These are phyloP conservation scores for Daphne laureola DNA, from an alignment of 441 rosid genomes.

Conservation along the genomic window DNA sequence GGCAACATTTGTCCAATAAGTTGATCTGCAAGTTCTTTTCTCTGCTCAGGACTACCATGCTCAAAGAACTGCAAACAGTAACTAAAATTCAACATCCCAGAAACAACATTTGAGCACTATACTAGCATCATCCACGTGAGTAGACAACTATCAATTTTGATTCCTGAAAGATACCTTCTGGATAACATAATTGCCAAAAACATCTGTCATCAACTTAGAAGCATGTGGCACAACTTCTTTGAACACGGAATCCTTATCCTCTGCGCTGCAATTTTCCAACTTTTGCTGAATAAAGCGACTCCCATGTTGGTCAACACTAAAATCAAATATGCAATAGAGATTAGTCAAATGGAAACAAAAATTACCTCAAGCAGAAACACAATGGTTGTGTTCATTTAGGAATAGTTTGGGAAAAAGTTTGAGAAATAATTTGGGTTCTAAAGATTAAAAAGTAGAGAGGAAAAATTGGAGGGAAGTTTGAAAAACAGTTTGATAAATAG, in stretches of 20 bases:
- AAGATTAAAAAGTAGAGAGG: no score
- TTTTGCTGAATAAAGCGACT: constrained; percentile 80
- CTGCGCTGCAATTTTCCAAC: constrained; percentile 49
- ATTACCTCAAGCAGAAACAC: constrained; percentile 6
- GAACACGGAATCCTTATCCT: constrained; percentile 58
- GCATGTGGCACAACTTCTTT: constrained; percentile 63
- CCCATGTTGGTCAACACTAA: constrained; percentile 76
- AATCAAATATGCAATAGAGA: constrained; percentile 19
- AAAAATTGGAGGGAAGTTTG: no score
- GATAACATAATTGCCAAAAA: constrained; percentile 73
- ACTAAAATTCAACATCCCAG: constrained; percentile 16
- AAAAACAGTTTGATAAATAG: no score
- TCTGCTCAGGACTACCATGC: constrained; percentile 55
- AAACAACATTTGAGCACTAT: constrained; percentile 1
- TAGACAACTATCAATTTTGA: background rate
- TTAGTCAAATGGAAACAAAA: constrained; percentile 9
- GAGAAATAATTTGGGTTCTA: no score
- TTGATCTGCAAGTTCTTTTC: constrained; percentile 58
- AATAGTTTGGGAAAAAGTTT: no score
- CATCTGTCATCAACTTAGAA: constrained; percentile 62
- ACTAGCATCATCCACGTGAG: background rate
- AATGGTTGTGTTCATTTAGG: no score
- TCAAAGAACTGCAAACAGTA: constrained; percentile 51
- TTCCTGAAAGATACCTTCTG: constrained; percentile 38
- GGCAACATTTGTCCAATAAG: constrained; percentile 60